These are phyloP conservation scores for Candida smagusa DNA, from an alignment of 1,139 yeast species.

Conservation along the genomic window DNA sequence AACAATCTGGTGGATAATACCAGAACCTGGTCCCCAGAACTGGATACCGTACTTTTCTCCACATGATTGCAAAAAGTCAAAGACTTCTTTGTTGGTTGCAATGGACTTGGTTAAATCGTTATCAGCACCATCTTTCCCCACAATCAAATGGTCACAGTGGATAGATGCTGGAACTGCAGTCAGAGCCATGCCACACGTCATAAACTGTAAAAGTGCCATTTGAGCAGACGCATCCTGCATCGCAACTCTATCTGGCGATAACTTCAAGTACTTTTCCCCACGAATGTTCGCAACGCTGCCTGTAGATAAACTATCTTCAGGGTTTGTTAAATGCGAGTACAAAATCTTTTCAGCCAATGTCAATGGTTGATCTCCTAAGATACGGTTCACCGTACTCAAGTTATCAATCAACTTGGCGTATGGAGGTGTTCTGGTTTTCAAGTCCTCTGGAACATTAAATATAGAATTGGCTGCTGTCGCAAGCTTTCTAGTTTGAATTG, in stretches of 20 bases:
- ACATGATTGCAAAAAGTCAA: constrained; percentile 86
- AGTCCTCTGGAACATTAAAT: constrained; percentile 52
- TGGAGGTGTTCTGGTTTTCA: constrained; percentile 76
- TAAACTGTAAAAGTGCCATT: constrained; percentile 93
- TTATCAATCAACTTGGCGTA: constrained; percentile 70
- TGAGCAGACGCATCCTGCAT: constrained; percentile 99
- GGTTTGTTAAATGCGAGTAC: constrained; percentile 84
- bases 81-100: constrained; percentile 87
- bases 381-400: constrained; percentile 57
- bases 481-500: constrained; percentile 17
- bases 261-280: constrained; percentile 81
- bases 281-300: constrained; percentile 59
- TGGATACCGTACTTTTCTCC: constrained; percentile 92
- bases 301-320: constrained; percentile 67
- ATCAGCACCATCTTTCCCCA: constrained; percentile 89
- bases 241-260: constrained; percentile 96
- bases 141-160: constrained; percentile 96
- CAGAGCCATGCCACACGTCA: constrained; percentile 86
- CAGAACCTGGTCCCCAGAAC: constrained; percentile 99
- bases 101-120: constrained; percentile 72
- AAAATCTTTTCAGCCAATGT: constrained; percentile 92
- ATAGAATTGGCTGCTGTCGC: constrained; percentile 32
- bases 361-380: constrained; percentile 69
- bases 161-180: constrained; percentile 93
- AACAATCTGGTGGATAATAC: constrained; percentile 96